Evolutionary conservation across 371 early-diverging fungal genomes (phyloP), one percentile per base, ranked within the genome.

Genomic region (Mortierella sp.): DNA sequence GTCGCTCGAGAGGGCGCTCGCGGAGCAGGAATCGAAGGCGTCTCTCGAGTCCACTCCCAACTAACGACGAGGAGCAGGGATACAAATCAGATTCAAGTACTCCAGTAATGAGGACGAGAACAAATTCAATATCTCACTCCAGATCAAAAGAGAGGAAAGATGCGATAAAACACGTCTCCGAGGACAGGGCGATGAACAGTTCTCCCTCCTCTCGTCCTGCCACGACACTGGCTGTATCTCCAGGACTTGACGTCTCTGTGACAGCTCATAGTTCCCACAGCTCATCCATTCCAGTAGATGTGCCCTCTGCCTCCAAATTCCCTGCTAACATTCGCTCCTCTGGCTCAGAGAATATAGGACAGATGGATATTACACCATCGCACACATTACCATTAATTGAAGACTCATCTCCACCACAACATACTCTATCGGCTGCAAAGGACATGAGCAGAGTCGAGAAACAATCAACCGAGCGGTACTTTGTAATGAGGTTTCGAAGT

Each of bases 401-500:
- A 12, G 5, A 55, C 14, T 30, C 55, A 14, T 12, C 55, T 9
- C 11, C 12, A 3, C 55, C 28, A 11, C 9, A 55, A 24, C 9
- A 14, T 16, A 11, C 55, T 28, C 11, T 9, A 11, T 30, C 30
- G 14, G 18, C 55, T 9, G 3, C 24, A 55, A 55, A 55, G 24
- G 16, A 28, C 28, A 16, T 12, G 18, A 28, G 11, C 24, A 55
- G 28, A 12, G 55, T 3, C 11, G 30, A 43, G 55, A 55, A 62
- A 22, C 6, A 35, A 12, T 12, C 37, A 55, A 22, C 18, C 11
- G 32, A 63, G 5, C 32, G 65, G 2, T 75, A 75, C 9, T 75
- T 75, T 30, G 24, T 68, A 22, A 75, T 75, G 70, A 45, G 68
- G 18, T 64, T 67, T 58, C 37, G 66, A n/a, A 64, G 20, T 5